phyloP scores from a whole-genome alignment of 345 rosid species.

The Hibiscus trionum region DNA sequence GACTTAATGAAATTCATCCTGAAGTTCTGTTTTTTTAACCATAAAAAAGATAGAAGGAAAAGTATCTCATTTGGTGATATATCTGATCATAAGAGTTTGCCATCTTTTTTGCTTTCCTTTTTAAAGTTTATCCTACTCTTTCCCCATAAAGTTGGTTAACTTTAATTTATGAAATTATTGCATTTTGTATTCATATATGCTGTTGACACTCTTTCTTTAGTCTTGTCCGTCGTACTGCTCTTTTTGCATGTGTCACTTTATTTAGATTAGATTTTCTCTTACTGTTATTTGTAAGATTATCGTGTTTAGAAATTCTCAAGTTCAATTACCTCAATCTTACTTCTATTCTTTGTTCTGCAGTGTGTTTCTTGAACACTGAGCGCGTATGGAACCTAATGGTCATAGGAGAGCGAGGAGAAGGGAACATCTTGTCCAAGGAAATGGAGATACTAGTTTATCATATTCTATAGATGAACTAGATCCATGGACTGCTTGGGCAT shows the following conservation, averaged over 20 bases:
- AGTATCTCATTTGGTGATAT: neutral
- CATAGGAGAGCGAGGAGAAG: conserved; percentile 43
- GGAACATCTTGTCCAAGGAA: conserved; percentile 42
- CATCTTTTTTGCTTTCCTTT: neutral
- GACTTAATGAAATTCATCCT: neutral
- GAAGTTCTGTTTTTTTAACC: neutral
- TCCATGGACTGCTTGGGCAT: conserved; percentile 99
- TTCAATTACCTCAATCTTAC: neutral
- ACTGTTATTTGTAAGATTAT: neutral
- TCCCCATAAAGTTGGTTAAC: neutral
- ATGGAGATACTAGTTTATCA: conserved; percentile 34
- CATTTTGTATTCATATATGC: neutral
- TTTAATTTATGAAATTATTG: neutral
- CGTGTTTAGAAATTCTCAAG: neutral
- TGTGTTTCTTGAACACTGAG: conserved; percentile 1
- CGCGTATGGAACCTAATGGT: conserved; percentile 54
- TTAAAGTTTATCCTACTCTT: neutral
- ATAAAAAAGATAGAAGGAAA: neutral
- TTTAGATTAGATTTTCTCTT: neutral
- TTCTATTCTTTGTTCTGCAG: neutral
- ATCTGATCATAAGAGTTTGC: neutral
- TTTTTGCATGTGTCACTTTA: neutral
- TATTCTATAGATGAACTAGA: conserved; percentile 54
- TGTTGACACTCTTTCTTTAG: neutral
- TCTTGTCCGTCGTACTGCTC: neutral